A percentile compares a stretch with the other conserved stretches of the same genome.
phyloP scores from a whole-genome alignment of 306 rosid species.

The Rosa chinensis region DNA sequence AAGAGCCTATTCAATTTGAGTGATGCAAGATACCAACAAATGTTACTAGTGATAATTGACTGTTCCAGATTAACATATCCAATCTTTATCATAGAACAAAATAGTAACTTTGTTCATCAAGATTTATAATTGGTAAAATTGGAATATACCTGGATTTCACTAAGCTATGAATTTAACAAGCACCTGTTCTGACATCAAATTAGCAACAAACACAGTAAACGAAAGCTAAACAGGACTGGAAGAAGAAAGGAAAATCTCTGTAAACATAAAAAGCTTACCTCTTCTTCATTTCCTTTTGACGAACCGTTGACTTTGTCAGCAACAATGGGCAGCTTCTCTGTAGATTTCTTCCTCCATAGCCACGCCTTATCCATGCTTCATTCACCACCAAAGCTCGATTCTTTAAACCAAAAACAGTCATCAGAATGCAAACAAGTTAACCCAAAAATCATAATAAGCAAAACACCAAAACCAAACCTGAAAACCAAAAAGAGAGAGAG shows the following conservation, averaged over 20 bases:
- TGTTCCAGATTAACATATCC: background rate
- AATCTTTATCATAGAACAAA: background rate
- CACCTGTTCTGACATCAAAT: background rate
- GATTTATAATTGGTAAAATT: background rate
- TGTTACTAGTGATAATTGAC: background rate
- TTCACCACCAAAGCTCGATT: conserved; percentile 8
- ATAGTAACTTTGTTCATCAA: background rate
- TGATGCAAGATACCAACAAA: background rate
- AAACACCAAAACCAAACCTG: background rate
- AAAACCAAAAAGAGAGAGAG: no score
- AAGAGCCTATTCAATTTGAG: background rate
- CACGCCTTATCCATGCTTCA: conserved; percentile 71
- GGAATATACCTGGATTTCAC: background rate
- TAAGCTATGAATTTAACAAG: background rate
- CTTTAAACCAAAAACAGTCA: conserved; percentile 4
- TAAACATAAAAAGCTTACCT: conserved; percentile 40
- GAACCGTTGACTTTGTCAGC: conserved; percentile 40
- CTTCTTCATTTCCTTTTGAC: conserved; percentile 56
- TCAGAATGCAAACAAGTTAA: background rate
- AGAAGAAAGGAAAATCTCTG: background rate
- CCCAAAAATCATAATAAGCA: background rate
- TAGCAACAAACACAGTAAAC: background rate
- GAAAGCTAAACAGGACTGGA: background rate
- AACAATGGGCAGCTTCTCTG: conserved; percentile 50
- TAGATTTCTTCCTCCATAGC: conserved; percentile 82